Conservation (phyloP, 2,329 filamentous ascomycete species). For the Aspergillus latus region DNA sequence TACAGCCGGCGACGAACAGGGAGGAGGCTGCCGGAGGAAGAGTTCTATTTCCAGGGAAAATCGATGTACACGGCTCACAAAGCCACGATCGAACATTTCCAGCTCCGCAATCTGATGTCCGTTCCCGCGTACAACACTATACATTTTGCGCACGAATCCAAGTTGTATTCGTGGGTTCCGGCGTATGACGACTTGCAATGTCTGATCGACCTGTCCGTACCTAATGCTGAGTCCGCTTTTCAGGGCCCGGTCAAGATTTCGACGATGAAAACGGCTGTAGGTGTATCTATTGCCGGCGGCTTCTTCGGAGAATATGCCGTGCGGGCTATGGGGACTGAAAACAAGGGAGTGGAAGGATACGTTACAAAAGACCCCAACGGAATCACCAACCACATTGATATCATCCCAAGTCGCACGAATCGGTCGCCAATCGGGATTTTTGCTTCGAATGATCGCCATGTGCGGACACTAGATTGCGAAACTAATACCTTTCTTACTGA, state of each 20-base stretch:
- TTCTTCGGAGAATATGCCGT: slow-evolving; percentile 60
- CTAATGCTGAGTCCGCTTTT: slow-evolving; percentile 38
- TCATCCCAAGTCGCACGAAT: slow-evolving; percentile 50
- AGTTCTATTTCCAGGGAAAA: slow-evolving; percentile 50
- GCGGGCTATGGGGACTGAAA: slow-evolving; percentile 38
- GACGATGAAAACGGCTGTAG: slow-evolving; percentile 52
- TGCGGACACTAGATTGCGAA: slow-evolving; percentile 56
- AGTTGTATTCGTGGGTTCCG: slow-evolving; percentile 52
- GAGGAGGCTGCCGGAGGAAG: slow-evolving; percentile 38
- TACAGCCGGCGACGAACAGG: slow-evolving; percentile 28
- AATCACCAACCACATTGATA: slow-evolving; percentile 61
- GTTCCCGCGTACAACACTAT: slow-evolving; percentile 56
- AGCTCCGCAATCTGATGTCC: slow-evolving; percentile 59
- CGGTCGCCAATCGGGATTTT: slow-evolving; percentile 54
- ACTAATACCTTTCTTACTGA: slow-evolving; percentile 43
- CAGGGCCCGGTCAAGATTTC: slow-evolving; percentile 49
- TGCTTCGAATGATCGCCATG: slow-evolving; percentile 57
- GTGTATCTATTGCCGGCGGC: slow-evolving; percentile 56
- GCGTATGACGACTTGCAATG: slow-evolving; percentile 42
- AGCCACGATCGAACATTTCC: slow-evolving; percentile 57
- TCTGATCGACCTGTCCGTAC: slow-evolving; percentile 51
- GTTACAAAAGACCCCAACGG: slow-evolving; percentile 50
- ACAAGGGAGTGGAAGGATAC: slow-evolving; percentile 43
- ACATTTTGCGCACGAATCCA: slow-evolving; percentile 52
- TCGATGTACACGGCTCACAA: slow-evolving; percentile 52